Evolutionary conservation across 2,329 filamentous ascomycete genomes (phyloP), one percentile per base, ranked within the genome.

Genomic region (Alternaria consortialis): DNA sequence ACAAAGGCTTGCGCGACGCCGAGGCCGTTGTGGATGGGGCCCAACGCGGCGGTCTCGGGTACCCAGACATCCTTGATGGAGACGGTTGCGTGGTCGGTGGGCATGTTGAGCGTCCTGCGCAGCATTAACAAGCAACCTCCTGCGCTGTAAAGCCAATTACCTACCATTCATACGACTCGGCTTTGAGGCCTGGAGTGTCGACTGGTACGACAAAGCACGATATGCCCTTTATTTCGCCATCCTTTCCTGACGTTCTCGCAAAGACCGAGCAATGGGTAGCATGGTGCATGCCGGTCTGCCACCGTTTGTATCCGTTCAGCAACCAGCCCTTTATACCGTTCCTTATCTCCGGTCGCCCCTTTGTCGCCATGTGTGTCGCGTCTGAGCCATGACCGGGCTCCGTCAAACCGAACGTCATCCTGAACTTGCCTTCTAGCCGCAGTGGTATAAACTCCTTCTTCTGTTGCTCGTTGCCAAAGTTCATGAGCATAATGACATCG

Each of bases 1-100:
- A 88, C 86, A 73, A 90, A 89, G 2, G 87, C 87, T 77, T 89
- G 87, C 1, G 87, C 87, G 50, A 90, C 85, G 23, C 84, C 82
- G 5, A 90, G 81, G 9, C 87, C 87, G 43, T 82, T 79, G 62
- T 86, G 83, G 9, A 84, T 66, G 1, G 80, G 77, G 0, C 87
- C 87, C 1, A 89, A 78, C 34, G 88, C 77, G 2, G 84, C 80
- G 20, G 80, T 81, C 13, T 79, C 76, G 0, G 87, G 85, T 1
- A 89, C 84, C 69, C 80, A 85, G n/a, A 88, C 87, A 57, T 85
- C 75, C n/a, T 81, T 82, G 44, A 89, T 77, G 2, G 82, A 81
- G 39, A 89, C 79, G 1, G 86, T 89, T 3, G 87, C 87, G 70
- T 89, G 87, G 71, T 90, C 87, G 6, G 87, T 89, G 0, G 87